phyloP scores from a whole-genome alignment of 1,139 yeast genomes.

The Pichia sp. region DNA sequence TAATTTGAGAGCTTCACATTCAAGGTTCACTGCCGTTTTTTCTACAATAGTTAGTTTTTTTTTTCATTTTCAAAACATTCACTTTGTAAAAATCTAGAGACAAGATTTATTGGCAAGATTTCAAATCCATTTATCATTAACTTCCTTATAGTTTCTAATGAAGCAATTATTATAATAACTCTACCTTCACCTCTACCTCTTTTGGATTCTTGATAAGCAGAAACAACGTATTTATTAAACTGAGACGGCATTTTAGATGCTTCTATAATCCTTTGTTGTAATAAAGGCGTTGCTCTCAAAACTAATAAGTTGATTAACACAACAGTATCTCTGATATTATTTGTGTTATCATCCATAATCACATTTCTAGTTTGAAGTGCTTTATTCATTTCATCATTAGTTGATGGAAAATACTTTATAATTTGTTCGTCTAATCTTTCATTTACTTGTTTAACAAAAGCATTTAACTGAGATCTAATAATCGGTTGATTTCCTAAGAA shows the following conservation, averaged over 20 bases:
- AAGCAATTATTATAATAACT: constrained; percentile 25
- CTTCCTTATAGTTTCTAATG: constrained; percentile 26
- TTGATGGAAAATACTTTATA: constrained; percentile 30
- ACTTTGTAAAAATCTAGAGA: not conserved
- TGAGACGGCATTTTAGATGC: constrained; percentile 17
- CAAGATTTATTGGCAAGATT: not conserved
- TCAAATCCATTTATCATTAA: constrained; percentile 19
- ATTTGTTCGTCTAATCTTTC: constrained; percentile 42
- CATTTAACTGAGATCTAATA: constrained; percentile 55
- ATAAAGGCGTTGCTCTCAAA: constrained; percentile 20
- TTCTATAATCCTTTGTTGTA: constrained; percentile 12
- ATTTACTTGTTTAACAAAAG: constrained; percentile 56
- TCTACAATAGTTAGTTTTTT: constrained; percentile 7
- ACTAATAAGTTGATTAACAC: constrained; percentile 39
- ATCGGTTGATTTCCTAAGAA: constrained; percentile 55
- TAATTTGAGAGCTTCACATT: not conserved
- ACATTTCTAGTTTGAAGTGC: constrained; percentile 29
- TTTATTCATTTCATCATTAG: constrained; percentile 10
- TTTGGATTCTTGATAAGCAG: constrained; percentile 20
- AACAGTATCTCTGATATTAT: constrained; percentile 47
- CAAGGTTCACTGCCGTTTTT: not conserved
- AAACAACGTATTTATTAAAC: constrained; percentile 16
- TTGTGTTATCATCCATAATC: constrained; percentile 18
- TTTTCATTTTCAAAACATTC: constrained; percentile 2
- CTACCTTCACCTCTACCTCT: constrained; percentile 26